Conservation (phyloP, 2,329 filamentous ascomycete species). For the Exophiala dermatitidis region DNA sequence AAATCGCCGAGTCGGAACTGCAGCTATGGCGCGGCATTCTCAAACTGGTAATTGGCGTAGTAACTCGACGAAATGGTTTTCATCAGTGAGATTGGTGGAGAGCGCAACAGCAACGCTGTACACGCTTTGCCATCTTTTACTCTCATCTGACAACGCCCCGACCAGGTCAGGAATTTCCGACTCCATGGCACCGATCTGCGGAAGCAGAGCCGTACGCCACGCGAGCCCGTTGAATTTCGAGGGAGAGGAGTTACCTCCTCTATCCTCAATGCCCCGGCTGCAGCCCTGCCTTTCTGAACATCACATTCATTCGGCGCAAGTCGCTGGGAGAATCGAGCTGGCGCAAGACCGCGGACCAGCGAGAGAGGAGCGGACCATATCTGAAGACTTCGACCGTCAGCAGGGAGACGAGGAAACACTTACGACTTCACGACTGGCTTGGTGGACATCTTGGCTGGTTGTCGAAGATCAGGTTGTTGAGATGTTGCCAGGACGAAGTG, state of each 20-base stretch:
- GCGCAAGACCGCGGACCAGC: conserved; percentile 58
- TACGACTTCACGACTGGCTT: conserved; percentile 45
- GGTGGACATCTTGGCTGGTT: conserved; percentile 50
- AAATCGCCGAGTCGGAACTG: conserved; percentile 86
- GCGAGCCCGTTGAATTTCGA: conserved; percentile 66
- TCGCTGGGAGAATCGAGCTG: conserved; percentile 72
- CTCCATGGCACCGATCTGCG: conserved; percentile 28
- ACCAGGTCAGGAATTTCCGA: conserved; percentile 41
- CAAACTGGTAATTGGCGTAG: conserved; percentile 57
- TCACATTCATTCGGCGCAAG: conserved; percentile 39
- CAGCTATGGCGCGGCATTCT: conserved; percentile 88
- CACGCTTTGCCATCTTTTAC: conserved; percentile 29
- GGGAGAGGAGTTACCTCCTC: conserved; percentile 59
- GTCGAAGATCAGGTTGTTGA: conserved; percentile 37
- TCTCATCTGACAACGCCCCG: conserved; percentile 75
- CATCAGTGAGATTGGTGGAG: conserved; percentile 56
- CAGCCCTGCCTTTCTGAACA: conserved; percentile 26
- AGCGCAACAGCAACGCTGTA: conserved; percentile 6
- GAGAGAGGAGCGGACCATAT: conserved; percentile 73
- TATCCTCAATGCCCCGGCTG: conserved; percentile 68
- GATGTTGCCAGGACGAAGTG: background rate
- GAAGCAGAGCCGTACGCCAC: conserved; percentile 26
- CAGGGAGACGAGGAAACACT: conserved; percentile 47
- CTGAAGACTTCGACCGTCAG: conserved; percentile 50
- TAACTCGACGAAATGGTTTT: conserved; percentile 74